These are phyloP conservation scores for Fusarium palustre DNA, from an alignment of 2,329 filamentous ascomycete species.

Conservation along the genomic window DNA sequence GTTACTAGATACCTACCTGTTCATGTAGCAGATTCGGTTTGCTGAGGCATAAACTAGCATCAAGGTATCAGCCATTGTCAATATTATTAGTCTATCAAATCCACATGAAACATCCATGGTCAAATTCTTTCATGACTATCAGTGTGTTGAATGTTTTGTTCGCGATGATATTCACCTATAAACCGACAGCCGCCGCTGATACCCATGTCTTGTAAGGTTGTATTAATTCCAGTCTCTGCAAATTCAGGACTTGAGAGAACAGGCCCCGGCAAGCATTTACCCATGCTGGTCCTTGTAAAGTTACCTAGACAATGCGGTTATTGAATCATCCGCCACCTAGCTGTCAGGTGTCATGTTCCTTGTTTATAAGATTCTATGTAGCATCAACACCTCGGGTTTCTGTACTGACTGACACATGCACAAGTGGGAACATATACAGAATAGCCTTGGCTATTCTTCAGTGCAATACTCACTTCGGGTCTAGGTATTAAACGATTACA, in stretches of 20 bases:
- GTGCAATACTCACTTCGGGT: not conserved
- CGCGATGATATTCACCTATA: not conserved
- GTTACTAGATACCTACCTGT: no score
- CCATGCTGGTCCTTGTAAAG: constrained; percentile 26
- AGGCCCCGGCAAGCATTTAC: constrained; percentile 14
- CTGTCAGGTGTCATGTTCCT: constrained; percentile 7
- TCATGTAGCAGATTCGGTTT: not conserved
- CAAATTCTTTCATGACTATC: constrained; percentile 34
- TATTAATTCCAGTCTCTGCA: constrained; percentile 10
- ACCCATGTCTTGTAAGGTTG: constrained; percentile 12
- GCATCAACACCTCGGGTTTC: constrained; percentile 11
- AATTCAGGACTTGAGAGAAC: not conserved
- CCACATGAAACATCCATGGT: constrained; percentile 12
- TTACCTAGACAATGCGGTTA: constrained; percentile 5
- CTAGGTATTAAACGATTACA: not conserved
- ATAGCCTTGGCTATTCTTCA: constrained; percentile 11
- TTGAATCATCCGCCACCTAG: constrained; percentile 15
- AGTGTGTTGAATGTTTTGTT: constrained; percentile 9
- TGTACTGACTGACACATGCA: constrained; percentile 35
- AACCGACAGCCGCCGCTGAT: constrained; percentile 14
- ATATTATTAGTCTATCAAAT: constrained; percentile 30
- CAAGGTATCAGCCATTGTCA: constrained; percentile 20
- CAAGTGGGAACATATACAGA: not conserved
- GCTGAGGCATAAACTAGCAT: constrained; percentile 32
- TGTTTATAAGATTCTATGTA: constrained; percentile 12